Evolutionary conservation across 2,329 filamentous ascomycete genomes (phyloP), one percentile per base, ranked within the genome.

Genomic region (Phialemoniopsis sp.): DNA sequence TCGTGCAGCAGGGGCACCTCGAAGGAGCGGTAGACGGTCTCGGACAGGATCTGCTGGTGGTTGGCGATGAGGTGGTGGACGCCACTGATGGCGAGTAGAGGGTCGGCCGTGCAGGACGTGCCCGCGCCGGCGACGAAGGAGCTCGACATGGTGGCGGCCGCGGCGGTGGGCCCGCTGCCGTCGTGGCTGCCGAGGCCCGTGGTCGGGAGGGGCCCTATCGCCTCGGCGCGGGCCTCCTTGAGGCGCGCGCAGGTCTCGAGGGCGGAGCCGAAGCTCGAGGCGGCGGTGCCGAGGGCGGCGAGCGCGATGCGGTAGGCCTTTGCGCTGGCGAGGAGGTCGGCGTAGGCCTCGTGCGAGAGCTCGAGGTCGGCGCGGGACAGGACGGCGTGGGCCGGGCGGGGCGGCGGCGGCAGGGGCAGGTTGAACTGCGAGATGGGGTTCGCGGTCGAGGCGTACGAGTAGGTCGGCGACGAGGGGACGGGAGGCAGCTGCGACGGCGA

Each of bases 1-100:
- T 85, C 81, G 60, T 84, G 79, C n/a, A 85, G 67, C 16, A 85
- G 64, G 4, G 81, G 81, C 29, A 85, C 79, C 59, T 85, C 81
- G 55, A 85, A 85, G 42, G 70, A 72, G 39, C 80, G 70, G 59
- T 85, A 85, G 8, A 85, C 78, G 1, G 79, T 84, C 60, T 85
- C 81, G 46, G 72, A 78, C 4, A 85, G 70, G 50, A 85, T 85
- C 54, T 84, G 79, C 57, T 83, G 78, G 64, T 85, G 81, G 60
- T 85, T 85, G 34, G 80, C 80, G 42, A 84, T 68, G 15, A 85
- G 68, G 51, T 85, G 78, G 55, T 85, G 81, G 31, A 85, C 70
- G 29, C 81, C 81, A 28, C 77, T 76, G 12, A 79, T 76, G 21
- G 77, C 72, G 43, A 85, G 64, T 33, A 85, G 66, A 38, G 71